phyloP scores from a whole-genome alignment of 2,329 filamentous ascomycete genomes.

The Venturia carpophila region DNA sequence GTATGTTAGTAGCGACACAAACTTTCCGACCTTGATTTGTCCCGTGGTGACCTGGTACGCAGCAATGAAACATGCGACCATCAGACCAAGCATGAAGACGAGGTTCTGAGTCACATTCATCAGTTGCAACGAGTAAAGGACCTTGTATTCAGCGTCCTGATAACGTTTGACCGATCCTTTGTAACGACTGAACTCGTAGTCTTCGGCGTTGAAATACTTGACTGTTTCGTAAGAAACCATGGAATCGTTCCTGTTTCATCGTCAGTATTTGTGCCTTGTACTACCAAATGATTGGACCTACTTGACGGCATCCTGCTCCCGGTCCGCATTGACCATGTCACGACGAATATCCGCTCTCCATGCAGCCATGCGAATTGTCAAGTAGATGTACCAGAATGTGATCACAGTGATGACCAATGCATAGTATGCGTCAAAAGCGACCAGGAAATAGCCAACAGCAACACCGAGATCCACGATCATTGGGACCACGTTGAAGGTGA shows the following conservation, averaged over 20 bases:
- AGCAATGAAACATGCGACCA: constrained; percentile 62
- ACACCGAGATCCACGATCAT: constrained; percentile 88
- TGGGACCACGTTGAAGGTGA: constrained; percentile 90
- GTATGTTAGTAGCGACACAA: constrained; percentile 64
- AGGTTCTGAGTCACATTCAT: constrained; percentile 57
- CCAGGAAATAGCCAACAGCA: constrained; percentile 72
- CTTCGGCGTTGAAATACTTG: constrained; percentile 57
- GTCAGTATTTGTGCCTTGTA: constrained; percentile 24
- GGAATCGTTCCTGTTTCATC: constrained; percentile 64
- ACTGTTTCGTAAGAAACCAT: constrained; percentile 93
- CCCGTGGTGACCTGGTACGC: constrained; percentile 61
- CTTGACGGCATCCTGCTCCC: constrained; percentile 95
- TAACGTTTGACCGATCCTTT: constrained; percentile 48
- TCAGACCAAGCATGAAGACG: constrained; percentile 55
- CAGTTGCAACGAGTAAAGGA: constrained; percentile 48
- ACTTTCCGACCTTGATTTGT: constrained; percentile 55
- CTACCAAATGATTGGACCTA: constrained; percentile 31
- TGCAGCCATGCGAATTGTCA: constrained; percentile 92
- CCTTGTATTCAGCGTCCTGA: constrained; percentile 50
- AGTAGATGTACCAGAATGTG: constrained; percentile 92
- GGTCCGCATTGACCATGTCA: constrained; percentile 88
- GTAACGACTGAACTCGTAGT: constrained; percentile 51
- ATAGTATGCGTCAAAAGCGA: constrained; percentile 79
- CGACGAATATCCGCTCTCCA: constrained; percentile 85
- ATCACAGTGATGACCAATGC: constrained; percentile 83